Base-by-base conservation (phyloP, 2,329 filamentous ascomycete species). In the Aspergillus jensenii region DNA sequence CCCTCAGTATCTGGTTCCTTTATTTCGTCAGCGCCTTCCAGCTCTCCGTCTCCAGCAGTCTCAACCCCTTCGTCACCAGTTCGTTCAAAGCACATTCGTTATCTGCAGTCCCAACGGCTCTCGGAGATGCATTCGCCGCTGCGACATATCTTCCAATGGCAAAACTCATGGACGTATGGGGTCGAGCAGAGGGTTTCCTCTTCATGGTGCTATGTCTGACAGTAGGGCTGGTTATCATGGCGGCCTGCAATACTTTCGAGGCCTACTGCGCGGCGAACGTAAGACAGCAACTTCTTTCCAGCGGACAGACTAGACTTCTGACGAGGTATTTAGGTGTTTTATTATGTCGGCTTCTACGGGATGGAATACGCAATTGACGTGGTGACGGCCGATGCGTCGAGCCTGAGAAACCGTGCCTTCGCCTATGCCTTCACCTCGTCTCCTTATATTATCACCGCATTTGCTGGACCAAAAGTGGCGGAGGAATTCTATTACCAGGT, bases 371-470 rank as follows among this genome's bases (percentile, higher is more conserved):
- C 79, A 35, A 69, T 87, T 1, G 79, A 79, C 58, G 80, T 89
- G 46, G 82, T 89, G 65, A 81, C 86, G 35, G 83, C 86, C 25
- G 87, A 89, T 63, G 84, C 84, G 0, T 84, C 86, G 0, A 79
- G 78, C 6, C 74, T 89, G 40, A 80, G 79, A 58, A 86, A 87
- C 64, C 79, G 87, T 67, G 83, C 81, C 33, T 76, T 89, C 45
- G 83, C 85, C 57, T 83, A 83, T 58, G 85, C 85, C 1, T 82
- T 87, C 60, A 81, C 82, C n/a, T 79, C 77, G 4, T 86, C 86
- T 0, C 86, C 87, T 1, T 87, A 84, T 62, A 84, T 89, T 58
- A 82, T 84, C 66, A 87, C 85, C 3, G 82, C 84, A 0, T 90
- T 83, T 67, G 78, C 83, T 46, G 81, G 84, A 8, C 78, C 83